Conservation (phyloP, 2,329 filamentous ascomycete genomes). For the Alternaria triticina region DNA sequence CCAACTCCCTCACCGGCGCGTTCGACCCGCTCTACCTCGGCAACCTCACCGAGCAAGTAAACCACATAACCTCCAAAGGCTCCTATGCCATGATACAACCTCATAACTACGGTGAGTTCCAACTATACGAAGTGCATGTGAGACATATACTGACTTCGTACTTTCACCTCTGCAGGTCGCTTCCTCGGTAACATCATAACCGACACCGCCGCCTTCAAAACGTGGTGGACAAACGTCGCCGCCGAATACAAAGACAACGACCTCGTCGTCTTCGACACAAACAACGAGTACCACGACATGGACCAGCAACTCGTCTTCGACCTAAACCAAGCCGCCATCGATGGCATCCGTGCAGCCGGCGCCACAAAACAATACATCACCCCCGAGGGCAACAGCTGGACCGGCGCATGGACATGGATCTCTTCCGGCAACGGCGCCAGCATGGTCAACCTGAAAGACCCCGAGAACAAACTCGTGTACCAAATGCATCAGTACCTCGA, state of each 20-base stretch:
- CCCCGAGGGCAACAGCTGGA: conserved; percentile 63
- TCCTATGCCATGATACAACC: conserved; percentile 57
- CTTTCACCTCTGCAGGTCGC: conserved; percentile 32
- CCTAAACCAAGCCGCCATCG: conserved; percentile 57
- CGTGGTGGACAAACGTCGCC: conserved; percentile 54
- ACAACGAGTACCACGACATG: conserved; percentile 58
- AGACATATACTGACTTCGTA: no score
- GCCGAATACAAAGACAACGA: conserved; percentile 49
- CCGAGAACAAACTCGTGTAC: conserved; percentile 62
- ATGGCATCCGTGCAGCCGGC: conserved; percentile 54
- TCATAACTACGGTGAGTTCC: conserved; percentile 54
- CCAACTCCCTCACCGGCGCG: conserved; percentile 55
- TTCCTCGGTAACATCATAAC: conserved; percentile 57
- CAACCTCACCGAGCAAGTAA: conserved; percentile 52
- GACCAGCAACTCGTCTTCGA: conserved; percentile 52
- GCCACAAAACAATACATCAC: conserved; percentile 63
- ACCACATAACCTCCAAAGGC: conserved; percentile 57
- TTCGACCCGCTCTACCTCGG: conserved; percentile 53
- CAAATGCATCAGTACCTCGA: conserved; percentile 70
- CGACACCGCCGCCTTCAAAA: conserved; percentile 50
- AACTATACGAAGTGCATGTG: no score
- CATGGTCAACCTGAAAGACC: conserved; percentile 58
- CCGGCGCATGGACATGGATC: conserved; percentile 58
- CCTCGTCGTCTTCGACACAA: conserved; percentile 56
- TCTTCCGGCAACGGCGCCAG: conserved; percentile 54